phyloP scores from a whole-genome alignment of 1,284 basidiomycete genomes.

The Dichomitus squalens region DNA sequence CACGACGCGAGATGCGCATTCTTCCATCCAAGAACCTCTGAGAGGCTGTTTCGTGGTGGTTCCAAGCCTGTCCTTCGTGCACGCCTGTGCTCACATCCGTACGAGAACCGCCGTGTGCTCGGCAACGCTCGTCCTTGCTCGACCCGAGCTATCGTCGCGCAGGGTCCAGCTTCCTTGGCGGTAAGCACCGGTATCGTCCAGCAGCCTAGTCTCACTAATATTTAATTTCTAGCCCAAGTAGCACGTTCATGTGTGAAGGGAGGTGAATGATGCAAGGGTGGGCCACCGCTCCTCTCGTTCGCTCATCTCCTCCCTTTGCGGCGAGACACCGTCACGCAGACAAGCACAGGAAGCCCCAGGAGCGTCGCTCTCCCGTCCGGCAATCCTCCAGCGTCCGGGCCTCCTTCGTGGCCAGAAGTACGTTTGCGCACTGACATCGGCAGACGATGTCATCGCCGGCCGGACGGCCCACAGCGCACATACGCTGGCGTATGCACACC shows the following conservation, averaged over 20 bases:
- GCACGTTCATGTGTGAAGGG: neutral
- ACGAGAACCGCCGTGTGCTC: neutral
- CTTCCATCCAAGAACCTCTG: neutral
- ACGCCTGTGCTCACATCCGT: neutral
- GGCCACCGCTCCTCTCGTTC: neutral
- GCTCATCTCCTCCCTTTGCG: neutral
- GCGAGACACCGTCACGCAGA: constrained; percentile 1
- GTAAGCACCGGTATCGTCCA: neutral
- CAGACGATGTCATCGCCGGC: neutral
- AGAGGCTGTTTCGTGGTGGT: neutral
- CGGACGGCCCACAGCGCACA: neutral
- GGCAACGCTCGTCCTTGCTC: neutral
- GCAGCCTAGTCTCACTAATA: neutral
- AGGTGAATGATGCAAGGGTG: neutral
- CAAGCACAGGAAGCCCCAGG: neutral
- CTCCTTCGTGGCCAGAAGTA: too few species aligned
- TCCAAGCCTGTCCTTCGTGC: neutral
- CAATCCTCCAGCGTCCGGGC: too few species aligned
- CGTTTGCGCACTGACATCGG: neutral
- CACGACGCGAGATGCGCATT: neutral
- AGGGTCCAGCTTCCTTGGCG: neutral
- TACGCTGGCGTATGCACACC: neutral
- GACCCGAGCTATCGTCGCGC: neutral
- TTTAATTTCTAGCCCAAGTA: neutral
- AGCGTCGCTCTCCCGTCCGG: too few species aligned